These are phyloP conservation scores for Cordyceps tenuipes DNA, from an alignment of 2,329 filamentous ascomycete species.

Conservation along the genomic window DNA sequence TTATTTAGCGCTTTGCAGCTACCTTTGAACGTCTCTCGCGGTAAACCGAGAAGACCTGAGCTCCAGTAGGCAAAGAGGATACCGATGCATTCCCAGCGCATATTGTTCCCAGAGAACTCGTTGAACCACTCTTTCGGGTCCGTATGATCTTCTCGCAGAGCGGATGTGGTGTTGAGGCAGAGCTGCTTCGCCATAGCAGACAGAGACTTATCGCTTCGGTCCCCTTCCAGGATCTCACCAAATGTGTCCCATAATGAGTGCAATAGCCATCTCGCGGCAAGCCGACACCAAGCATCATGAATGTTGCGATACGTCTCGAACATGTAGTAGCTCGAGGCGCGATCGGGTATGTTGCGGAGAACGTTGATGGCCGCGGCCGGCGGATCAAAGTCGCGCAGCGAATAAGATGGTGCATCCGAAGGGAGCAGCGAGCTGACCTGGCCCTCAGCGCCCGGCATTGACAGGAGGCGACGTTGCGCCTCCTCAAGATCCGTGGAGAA, in stretches of 20 bases:
- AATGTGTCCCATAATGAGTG: slow-evolving; percentile 16
- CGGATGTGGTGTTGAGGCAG: slow-evolving; percentile 26
- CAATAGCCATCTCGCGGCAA: slow-evolving; percentile 10
- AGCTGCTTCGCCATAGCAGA: slow-evolving; percentile 23
- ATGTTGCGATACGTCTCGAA: slow-evolving; percentile 14
- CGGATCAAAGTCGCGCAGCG: neutral
- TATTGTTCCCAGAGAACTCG: slow-evolving; percentile 26
- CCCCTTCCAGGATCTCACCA: slow-evolving; percentile 16
- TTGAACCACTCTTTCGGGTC: slow-evolving; percentile 24
- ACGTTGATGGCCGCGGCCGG: slow-evolving; percentile 4
- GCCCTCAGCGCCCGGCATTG: slow-evolving; percentile 4
- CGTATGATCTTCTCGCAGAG: slow-evolving; percentile 24
- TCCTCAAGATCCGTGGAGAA: slow-evolving; percentile 18
- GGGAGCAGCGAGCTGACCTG: neutral
- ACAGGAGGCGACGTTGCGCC: slow-evolving; percentile 9
- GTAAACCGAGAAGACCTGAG: slow-evolving; percentile 1
- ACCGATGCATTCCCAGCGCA: slow-evolving; percentile 32
- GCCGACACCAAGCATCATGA: slow-evolving; percentile 16
- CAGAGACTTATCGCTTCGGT: slow-evolving; percentile 15
- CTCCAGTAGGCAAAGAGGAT: slow-evolving; percentile 23
- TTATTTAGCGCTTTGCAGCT: slow-evolving; percentile 2
- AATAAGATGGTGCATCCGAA: neutral
- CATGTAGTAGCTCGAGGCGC: slow-evolving; percentile 10
- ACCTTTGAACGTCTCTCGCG: slow-evolving; percentile 1
- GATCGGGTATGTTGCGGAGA: slow-evolving; percentile 11